A percentile compares a stretch with the other conserved stretches of the same genome.
phyloP scores from a whole-genome alignment of 2,329 filamentous ascomycete species.

The Didymella pomorum region DNA sequence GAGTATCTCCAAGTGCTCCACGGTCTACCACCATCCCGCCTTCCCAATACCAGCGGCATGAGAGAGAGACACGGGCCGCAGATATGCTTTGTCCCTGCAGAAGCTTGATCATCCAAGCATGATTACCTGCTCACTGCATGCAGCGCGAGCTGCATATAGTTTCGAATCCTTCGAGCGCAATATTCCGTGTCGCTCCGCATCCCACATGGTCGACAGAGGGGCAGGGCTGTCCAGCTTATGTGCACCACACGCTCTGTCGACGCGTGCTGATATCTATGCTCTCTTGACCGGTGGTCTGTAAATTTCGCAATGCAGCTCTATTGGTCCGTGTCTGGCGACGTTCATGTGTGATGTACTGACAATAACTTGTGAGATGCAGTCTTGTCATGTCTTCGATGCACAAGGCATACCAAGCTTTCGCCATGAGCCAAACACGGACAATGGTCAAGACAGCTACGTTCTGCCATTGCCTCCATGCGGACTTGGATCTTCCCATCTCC shows the following conservation, averaged over 20 bases:
- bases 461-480: not conserved
- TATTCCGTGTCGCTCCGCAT: not conserved
- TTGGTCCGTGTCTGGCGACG: not conserved
- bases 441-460: not conserved
- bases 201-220: not conserved
- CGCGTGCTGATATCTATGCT: not conserved
- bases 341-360: not conserved
- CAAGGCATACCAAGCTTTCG: not conserved
- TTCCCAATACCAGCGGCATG: not conserved
- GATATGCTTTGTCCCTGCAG: slow-evolving; percentile 1
- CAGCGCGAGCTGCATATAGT: not conserved
- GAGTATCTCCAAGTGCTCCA: not conserved
- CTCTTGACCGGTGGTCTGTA: not conserved
- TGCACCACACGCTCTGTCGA: not conserved
- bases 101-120: slow-evolving; percentile 11
- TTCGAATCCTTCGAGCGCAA: not conserved
- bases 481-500: not conserved
- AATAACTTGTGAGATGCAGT: not conserved
- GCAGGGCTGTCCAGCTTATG: not conserved
- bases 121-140: not conserved
- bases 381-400: not conserved
- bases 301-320: not conserved
- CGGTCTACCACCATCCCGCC: not conserved
- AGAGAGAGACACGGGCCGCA: not conserved
- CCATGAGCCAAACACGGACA: not conserved